Evolutionary conservation across 1,284 basidiomycete species (phyloP), one percentile per base, ranked within the genome.

Genomic region (Malassezia sp.): DNA sequence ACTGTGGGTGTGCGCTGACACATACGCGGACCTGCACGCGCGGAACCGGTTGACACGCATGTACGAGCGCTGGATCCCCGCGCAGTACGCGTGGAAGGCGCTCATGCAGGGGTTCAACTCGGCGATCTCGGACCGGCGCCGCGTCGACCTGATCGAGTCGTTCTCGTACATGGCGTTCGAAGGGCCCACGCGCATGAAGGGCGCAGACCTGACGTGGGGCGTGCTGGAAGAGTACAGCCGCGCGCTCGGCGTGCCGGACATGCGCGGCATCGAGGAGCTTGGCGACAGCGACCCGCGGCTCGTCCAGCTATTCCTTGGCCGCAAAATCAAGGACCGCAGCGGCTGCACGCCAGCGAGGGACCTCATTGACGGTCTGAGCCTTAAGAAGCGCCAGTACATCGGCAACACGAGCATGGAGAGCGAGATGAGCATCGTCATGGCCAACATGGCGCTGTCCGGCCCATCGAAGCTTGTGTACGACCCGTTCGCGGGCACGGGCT

Each of bases 391-490:
- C 6, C 74, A 75, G 24, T 67, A 87, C 68, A 96, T 82, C 67
- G 91, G 93, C 8, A 99, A 93, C 60, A 99, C 93, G 0, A 86
- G 84, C 59, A 99, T 99, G 93, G 90, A 96, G 61, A 80, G 89
- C 1, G 88, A 95, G 66, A 83, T 95, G 54, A 89, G 86, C 1
- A 74, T 97, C 33, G 71, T 96, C 28, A 93, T 96, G 87, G 89
- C 90, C 6, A 90, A 89, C 59, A 93, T 97, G 72, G 82, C 89
- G 0, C 73, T 91, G 62, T 83, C 89, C 0, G 77, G 81, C 3
- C 81, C 85, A 2, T 88, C 88, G 29, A 91, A 85, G 71, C 71
- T 95, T 24, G 76, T 96, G 15, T 96, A 96, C 61, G 93, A 99
- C 67, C 93, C 93, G 0, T 99, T 97, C 70, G 80, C 85, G 38